Evolutionary conservation across 257 asterid species (phyloP).

Genomic region (Paulownia fortunei): DNA sequence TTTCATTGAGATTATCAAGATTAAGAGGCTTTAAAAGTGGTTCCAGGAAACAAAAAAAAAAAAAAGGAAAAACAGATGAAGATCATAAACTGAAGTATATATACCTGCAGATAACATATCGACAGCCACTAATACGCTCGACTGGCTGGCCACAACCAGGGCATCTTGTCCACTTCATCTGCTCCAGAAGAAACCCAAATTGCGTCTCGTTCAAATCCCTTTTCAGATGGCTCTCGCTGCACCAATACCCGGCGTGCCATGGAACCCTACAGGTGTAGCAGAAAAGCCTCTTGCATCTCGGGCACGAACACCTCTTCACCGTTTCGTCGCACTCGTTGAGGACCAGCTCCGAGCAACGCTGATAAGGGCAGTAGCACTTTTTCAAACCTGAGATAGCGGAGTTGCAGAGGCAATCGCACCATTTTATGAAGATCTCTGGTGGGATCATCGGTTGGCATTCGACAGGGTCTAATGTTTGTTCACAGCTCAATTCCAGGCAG

Average conservation of each 20-base stretch:
- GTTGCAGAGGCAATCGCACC: neutral
- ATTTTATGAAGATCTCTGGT: neutral
- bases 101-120: neutral
- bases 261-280: constrained; percentile 20
- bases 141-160: constrained; percentile 9
- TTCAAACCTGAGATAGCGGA: neutral
- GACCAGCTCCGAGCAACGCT: constrained; percentile 10
- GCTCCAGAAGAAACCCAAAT: neutral
- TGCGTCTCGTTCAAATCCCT: neutral
- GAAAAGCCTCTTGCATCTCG: constrained; percentile 7
- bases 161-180: constrained; percentile 19
- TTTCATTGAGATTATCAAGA: too few relatives aligned
- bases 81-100: neutral
- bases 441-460: constrained; percentile 12
- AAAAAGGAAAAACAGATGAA: neutral
- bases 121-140: neutral
- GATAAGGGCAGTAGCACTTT: neutral
- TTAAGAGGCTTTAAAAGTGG: too few relatives aligned
- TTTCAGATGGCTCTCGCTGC: neutral
- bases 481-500: neutral
- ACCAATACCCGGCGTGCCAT: constrained; percentile 16
- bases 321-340: constrained; percentile 10
- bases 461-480: constrained; percentile 2
- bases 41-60: neutral
- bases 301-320: neutral